These are phyloP conservation scores for Penicillium waksmanii DNA, from an alignment of 495 filamentous ascomycete genomes.

Conservation along the genomic window DNA sequence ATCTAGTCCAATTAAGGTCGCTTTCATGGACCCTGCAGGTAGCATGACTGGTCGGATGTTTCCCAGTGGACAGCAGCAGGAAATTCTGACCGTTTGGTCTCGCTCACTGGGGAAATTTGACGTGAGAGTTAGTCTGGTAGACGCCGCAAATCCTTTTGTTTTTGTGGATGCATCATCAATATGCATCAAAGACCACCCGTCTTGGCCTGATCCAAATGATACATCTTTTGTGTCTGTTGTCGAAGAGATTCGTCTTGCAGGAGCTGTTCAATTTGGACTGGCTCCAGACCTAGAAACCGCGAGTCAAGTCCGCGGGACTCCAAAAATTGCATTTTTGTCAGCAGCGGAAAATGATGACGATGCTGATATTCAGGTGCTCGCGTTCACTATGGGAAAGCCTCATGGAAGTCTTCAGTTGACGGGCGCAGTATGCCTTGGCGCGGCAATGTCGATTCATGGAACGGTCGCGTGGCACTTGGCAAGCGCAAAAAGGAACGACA, in stretches of 20 bases:
- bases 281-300: conserved; percentile 23
- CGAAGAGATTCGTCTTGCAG: conserved; percentile 34
- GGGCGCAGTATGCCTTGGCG: conserved; percentile 36
- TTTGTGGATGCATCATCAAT: conserved; percentile 33
- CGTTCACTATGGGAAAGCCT: conserved; percentile 34
- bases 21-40: conserved; percentile 34
- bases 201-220: conserved; percentile 1
- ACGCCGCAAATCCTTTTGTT: conserved; percentile 40
- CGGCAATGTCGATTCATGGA: conserved; percentile 30
- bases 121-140: conserved; percentile 34
- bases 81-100: conserved; percentile 22
- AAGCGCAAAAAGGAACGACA: neutral
- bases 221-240: conserved; percentile 14
- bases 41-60: conserved; percentile 40
- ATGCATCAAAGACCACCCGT: conserved; percentile 7
- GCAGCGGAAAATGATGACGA: neutral
- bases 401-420: conserved; percentile 41
- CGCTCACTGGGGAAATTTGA: conserved; percentile 3
- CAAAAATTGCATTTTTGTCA: conserved; percentile 38
- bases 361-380: conserved; percentile 20
- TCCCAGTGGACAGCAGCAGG: conserved; percentile 28
- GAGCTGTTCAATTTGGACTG: conserved; percentile 32
- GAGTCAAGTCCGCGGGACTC: conserved; percentile 25
- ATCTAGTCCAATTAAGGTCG: conserved; percentile 29
- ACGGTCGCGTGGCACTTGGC: conserved; percentile 32